Conservation (phyloP, 2,329 filamentous ascomycete species). For the Ceratocystis cacaofunesta region DNA sequence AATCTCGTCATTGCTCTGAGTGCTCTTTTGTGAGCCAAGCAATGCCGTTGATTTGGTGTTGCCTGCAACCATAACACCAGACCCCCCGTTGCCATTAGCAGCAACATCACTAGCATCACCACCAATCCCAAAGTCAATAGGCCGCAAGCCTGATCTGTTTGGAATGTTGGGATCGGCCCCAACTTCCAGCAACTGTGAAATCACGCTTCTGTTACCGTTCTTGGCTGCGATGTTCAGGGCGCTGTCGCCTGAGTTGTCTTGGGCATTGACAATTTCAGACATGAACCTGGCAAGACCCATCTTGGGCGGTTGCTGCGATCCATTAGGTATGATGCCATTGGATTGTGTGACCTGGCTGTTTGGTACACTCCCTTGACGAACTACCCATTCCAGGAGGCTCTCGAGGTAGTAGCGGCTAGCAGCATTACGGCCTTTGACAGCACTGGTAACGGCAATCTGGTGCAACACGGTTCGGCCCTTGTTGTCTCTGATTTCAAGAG, state of each 20-base stretch:
- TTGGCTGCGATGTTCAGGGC: slow-evolving; percentile 86
- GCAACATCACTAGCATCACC: slow-evolving; percentile 40
- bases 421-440: slow-evolving; percentile 80
- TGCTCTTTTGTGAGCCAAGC: slow-evolving; percentile 36
- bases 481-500: slow-evolving; percentile 79
- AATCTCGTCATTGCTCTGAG: slow-evolving; percentile 65
- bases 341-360: slow-evolving; percentile 32
- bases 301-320: slow-evolving; percentile 37
- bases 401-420: slow-evolving; percentile 95
- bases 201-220: slow-evolving; percentile 86
- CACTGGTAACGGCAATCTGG: slow-evolving; percentile 90
- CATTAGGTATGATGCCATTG: slow-evolving; percentile 24
- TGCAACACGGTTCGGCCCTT: slow-evolving; percentile 86
- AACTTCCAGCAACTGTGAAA: slow-evolving; percentile 90
- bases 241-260: slow-evolving; percentile 87
- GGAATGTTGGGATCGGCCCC: slow-evolving; percentile 84
- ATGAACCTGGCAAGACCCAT: slow-evolving; percentile 90
- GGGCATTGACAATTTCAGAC: slow-evolving; percentile 90
- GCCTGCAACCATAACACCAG: slow-evolving; percentile 14
- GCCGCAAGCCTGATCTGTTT: slow-evolving; percentile 76
- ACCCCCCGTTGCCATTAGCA: slow-evolving; percentile 28
- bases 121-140: slow-evolving; percentile 88
- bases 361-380: slow-evolving; percentile 60
- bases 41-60: slow-evolving; percentile 25
- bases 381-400: slow-evolving; percentile 83